Conservation (phyloP, 164 flowering plant species). For the Berberis thunbergii region DNA sequence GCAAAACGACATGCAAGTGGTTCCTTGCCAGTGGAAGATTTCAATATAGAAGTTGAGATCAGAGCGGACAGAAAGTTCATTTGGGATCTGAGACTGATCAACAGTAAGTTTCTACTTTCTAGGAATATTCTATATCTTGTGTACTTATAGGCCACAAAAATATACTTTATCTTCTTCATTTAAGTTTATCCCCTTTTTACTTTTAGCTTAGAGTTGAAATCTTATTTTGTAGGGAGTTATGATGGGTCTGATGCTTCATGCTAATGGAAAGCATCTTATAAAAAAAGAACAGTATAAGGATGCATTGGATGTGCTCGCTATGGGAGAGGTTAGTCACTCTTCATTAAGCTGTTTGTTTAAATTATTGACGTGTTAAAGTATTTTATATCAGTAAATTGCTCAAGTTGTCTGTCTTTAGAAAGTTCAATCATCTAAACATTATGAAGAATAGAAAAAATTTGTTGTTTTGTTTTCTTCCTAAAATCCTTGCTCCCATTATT, state of each 20-base stretch:
- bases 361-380: no score
- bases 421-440: no score
- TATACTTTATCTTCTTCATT: not conserved
- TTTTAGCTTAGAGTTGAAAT: not conserved
- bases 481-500: no score
- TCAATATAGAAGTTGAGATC: constrained; percentile 82
- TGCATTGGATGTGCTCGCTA: constrained; percentile 82
- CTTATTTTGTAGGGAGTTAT: constrained; percentile 50
- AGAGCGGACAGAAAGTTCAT: constrained; percentile 64
- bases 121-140: not conserved
- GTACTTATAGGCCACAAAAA: not conserved
- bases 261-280: constrained; percentile 61
- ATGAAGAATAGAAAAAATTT: no score
- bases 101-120: constrained; percentile 30
- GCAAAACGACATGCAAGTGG: constrained; percentile 73
- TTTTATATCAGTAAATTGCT: no score
- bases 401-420: no score
- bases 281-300: constrained; percentile 50
- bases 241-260: constrained; percentile 97
- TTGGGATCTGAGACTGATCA: constrained; percentile 84
- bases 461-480: no score
- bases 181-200: not conserved
- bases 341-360: not conserved
- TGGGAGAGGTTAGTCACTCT: constrained; percentile 75
- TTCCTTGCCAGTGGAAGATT: constrained; percentile 67